phyloP scores from a whole-genome alignment of 2,329 filamentous ascomycete species.

The Colletotrichum navitas region DNA sequence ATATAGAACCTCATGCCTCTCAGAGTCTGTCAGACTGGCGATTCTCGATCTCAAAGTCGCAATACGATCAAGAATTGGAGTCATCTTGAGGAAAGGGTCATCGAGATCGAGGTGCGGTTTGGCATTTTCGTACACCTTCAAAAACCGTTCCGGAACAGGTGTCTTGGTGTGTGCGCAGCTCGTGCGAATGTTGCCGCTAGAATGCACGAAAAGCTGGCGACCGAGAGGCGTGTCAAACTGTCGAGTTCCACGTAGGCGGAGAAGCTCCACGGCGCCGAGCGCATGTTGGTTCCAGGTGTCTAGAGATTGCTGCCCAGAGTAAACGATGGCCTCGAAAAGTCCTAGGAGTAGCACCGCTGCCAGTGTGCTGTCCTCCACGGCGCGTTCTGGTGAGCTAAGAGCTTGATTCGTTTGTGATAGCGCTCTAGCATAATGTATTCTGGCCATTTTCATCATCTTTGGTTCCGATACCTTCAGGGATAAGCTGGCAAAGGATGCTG shows the following conservation, averaged over 20 bases:
- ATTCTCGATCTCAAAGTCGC: conserved; percentile 42
- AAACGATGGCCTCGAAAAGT: conserved; percentile 48
- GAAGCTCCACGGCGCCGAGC: conserved; percentile 46
- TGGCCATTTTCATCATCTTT: conserved; percentile 42
- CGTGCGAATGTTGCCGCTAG: conserved; percentile 47
- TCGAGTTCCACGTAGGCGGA: conserved; percentile 44
- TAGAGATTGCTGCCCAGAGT: conserved; percentile 44
- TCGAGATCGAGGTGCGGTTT: conserved; percentile 33
- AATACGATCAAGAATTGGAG: conserved; percentile 42
- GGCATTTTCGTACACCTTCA: conserved; percentile 40
- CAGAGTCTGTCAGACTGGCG: conserved; percentile 3
- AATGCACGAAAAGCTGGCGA: conserved; percentile 45
- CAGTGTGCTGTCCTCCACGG: conserved; percentile 46
- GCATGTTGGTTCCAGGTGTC: conserved; percentile 48
- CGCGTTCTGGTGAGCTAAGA: conserved; percentile 41
- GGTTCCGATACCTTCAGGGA: conserved; percentile 39
- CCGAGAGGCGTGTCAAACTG: conserved; percentile 44
- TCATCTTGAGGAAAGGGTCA: conserved; percentile 40
- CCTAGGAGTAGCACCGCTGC: conserved; percentile 48
- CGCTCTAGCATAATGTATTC: conserved; percentile 44
- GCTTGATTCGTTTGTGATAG: conserved; percentile 32
- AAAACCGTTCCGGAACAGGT: conserved; percentile 43
- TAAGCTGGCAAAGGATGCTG: conserved; percentile 46
- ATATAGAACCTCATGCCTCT: conserved; percentile 33
- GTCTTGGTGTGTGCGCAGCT: conserved; percentile 46